phyloP scores from a whole-genome alignment of 345 rosid genomes.

The Citrus mangshanensis region DNA sequence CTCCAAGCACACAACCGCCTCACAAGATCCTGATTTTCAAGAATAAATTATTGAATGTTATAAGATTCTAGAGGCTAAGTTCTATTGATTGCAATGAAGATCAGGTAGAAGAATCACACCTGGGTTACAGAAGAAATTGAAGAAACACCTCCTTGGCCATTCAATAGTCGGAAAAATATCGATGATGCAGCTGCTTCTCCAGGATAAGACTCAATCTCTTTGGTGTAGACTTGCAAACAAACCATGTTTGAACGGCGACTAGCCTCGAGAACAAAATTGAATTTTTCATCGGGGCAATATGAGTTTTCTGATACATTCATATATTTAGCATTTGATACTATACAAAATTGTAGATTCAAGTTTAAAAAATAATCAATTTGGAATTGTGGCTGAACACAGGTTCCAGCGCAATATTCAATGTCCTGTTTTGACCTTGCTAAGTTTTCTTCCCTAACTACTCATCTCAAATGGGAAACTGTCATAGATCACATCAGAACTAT shows the following conservation, averaged over 20 bases:
- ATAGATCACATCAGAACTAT: not conserved
- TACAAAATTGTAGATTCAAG: slow-evolving; percentile 9
- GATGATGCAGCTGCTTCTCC: slow-evolving; percentile 85
- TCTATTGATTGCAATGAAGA: not conserved
- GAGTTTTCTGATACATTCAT: slow-evolving; percentile 61
- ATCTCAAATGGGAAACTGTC: not conserved
- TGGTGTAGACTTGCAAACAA: slow-evolving; percentile 70
- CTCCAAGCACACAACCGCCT: slow-evolving; percentile 89
- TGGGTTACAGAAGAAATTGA: slow-evolving; percentile 44
- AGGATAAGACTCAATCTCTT: slow-evolving; percentile 76
- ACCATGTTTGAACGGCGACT: slow-evolving; percentile 80
- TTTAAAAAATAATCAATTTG: slow-evolving; percentile 2
- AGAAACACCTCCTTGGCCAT: slow-evolving; percentile 46
- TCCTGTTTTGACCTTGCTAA: not conserved
- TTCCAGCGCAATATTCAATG: not conserved
- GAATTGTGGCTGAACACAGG: not conserved
- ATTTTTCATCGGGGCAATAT: slow-evolving; percentile 57
- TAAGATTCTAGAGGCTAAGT: not conserved
- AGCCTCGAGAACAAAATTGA: slow-evolving; percentile 76
- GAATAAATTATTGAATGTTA: slow-evolving; percentile 5
- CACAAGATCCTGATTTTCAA: slow-evolving; percentile 63
- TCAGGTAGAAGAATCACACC: slow-evolving; percentile 33
- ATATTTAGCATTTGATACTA: slow-evolving; percentile 41
- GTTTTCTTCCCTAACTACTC: not conserved
- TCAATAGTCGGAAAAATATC: slow-evolving; percentile 60